These are phyloP conservation scores for Cladophialophora yegresii DNA, from an alignment of 2,329 filamentous ascomycete genomes.

Conservation along the genomic window DNA sequence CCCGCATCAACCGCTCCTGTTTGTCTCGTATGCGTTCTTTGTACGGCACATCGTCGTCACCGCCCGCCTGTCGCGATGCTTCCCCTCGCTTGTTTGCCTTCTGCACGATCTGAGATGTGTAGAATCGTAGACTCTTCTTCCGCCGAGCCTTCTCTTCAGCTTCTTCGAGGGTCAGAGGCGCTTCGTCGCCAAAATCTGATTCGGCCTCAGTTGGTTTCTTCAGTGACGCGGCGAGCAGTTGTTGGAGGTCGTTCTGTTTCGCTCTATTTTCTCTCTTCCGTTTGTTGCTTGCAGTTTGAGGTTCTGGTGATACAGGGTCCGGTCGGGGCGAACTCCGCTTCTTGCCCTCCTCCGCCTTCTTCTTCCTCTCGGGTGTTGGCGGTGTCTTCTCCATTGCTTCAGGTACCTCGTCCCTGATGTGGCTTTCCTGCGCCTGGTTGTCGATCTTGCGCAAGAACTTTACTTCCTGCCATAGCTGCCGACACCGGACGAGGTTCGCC, in stretches of 20 bases:
- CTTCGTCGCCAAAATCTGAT: slow-evolving; percentile 93
- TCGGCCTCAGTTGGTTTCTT: slow-evolving; percentile 58
- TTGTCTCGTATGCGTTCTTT: slow-evolving; percentile 85
- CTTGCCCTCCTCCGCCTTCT: slow-evolving; percentile 50
- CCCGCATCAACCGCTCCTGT: slow-evolving; percentile 80
- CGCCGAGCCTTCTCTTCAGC: slow-evolving; percentile 83
- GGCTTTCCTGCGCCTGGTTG: slow-evolving; percentile 43
- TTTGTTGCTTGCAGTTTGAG: slow-evolving; percentile 39
- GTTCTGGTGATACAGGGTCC: slow-evolving; percentile 1
- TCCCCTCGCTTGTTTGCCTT: slow-evolving; percentile 77
- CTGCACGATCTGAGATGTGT: slow-evolving; percentile 95
- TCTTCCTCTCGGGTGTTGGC: slow-evolving; percentile 41
- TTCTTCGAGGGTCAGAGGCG: slow-evolving; percentile 71
- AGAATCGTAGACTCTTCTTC: slow-evolving; percentile 93
- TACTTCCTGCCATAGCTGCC: slow-evolving; percentile 75
- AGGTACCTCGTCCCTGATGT: slow-evolving; percentile 39
- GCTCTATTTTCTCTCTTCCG: slow-evolving; percentile 63
- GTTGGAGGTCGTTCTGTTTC: slow-evolving; percentile 54
- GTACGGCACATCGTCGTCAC: slow-evolving; percentile 68
- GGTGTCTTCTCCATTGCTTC: slow-evolving; percentile 41
- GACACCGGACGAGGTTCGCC: slow-evolving; percentile 76
- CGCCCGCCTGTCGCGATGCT: slow-evolving; percentile 64
- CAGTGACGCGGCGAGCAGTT: slow-evolving; percentile 38
- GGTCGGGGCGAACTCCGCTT: neutral
- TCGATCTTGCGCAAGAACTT: slow-evolving; percentile 59